Evolutionary conservation across 2,329 filamentous ascomycete genomes (phyloP), one percentile per base, ranked within the genome.

Genomic region (Colletotrichum sp.): DNA sequence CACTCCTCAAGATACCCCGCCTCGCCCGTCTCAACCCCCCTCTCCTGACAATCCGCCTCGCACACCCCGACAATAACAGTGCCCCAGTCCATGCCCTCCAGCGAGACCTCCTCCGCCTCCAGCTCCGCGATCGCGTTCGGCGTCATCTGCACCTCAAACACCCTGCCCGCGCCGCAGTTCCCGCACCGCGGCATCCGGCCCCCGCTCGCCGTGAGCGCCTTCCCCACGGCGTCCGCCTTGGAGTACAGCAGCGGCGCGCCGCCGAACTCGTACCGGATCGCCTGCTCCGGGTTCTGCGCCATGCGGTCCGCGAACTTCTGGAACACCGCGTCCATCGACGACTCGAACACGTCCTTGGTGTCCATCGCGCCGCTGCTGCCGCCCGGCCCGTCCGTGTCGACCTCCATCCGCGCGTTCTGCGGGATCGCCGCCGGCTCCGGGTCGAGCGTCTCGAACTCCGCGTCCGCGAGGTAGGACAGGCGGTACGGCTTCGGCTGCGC

Each of bases 1-100:
- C 97, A 99, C 85, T 99, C 97, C 87, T 99, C 97, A 21, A 96
- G 81, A 85, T 98, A 99, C 2, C 93, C 95, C 1, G 93, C 91
- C 81, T 92, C 89, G 0, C 92, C 94, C 43, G 89, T 87, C 14
- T 85, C 84, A 8, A 92, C 89, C 1, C 90, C 90, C 7, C 84
- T 84, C 18, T 92, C 91, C 80, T 90, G 88, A 83, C 97, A 99
- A 83, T 99, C 95, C 81, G 86, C 91, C 78, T 90, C 92, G 83
- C 97, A 99, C 9, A 98, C 95, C 0, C 92, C 96, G 48, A 99
- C 88, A 74, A 99, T 92, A 10, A 99, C 90, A 1, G 96, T 99
- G 0, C 96, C 96, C 97, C 97, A 99, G 81, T 99, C 97, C 97
- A 99, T 99, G 0, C 96, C 97, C 87, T 98, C 90, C 24, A 93